Base-by-base conservation (phyloP, 2,329 filamentous ascomycete species). In the Pezicula neosporulosa region DNA sequence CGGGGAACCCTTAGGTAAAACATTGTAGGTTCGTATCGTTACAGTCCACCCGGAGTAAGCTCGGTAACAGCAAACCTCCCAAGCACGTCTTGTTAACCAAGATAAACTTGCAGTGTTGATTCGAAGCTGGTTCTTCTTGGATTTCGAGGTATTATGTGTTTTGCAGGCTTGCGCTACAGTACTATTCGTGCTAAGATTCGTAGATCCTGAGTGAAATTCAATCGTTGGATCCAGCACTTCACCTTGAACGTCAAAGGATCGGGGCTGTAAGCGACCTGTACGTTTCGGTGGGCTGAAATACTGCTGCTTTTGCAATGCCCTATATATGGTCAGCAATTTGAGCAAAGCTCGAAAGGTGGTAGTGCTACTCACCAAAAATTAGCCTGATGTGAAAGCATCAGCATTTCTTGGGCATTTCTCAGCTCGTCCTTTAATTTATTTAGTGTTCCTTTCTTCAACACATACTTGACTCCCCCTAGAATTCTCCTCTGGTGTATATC, bases 301-400 rank as follows among this genome's bases (percentile, higher is more conserved):
- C 30, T 33, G 30, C 30, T 13, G 30, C 12, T 9, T 33, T 33
- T 33, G 4, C 12, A 37, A 16, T 36, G 18, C 15, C 41, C 36
- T 15, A 42, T 35, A 8, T 13, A 12, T 27, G 4, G 19, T 36
- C 13, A 33, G 30, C 12, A 33, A 6, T 3, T 3, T 30, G 6
- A 30, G 6, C 30, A 10, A 33, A 9, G 30, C 30, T 33, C 12
- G 4, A 3, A 2, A 4, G 30, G 12, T 6, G 9, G 7, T 3
- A 33, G 10, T 3, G 30, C 30, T 12, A 9, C 48, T 39, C 44
- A 49, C 48, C 10, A 49, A n/a, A 18, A 37, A 49, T n/a, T n/a
- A n/a, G n/a, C n/a, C n/a, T n/a, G n/a, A n/a, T 41, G 42, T 19
- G 51, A 42, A n/a, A 56, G 21, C 24, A 43, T 49, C 13, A 56